Base-by-base conservation (phyloP, 202 grass and related monocot species). In the Hordeum pubiflorum region DNA sequence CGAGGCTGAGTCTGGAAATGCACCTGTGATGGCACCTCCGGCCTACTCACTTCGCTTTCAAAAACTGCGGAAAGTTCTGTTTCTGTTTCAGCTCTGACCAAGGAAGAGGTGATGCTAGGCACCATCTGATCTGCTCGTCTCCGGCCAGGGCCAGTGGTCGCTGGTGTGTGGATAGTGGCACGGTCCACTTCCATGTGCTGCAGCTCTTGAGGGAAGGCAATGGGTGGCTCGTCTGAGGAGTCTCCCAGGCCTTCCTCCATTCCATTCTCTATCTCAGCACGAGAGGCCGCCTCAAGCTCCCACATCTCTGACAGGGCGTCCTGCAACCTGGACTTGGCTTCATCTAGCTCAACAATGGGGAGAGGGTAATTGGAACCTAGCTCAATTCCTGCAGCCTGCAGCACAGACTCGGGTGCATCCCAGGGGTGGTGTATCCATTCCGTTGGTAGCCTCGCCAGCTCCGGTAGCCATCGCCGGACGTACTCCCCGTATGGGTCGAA, bases 391-490 rank as follows among this genome's bases (percentile, higher is more conserved):
- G 96, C 96, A 65, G 96, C 92, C 87, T 90, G 92, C 59, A 99
- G 77, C 56, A 99, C 96, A 4, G 92, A 85, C 78, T 88, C 96
- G 26, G 96, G 92, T 41, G 92, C 92, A n/a, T 99, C 87, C 96
- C 96, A 99, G 9, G 96, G 96, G 78, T 99, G 96, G 75, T 99
- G 96, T 84, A 99, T 99, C 96, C 96, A 99, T 78, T 99, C 89
- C 6, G 96, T 99, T 10, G 96, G 92, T 56, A 99, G 66, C 81
- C 96, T 85, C 6, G 92, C 96, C 61, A 99, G 74, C 89, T 99
- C 96, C 7, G 96, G 96, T 46, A 99, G 83, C 96, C 96, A 99
- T 33, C 96, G 89, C 17, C 96, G 74, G 26, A 99, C 96, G 18
- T 99, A 99, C 83, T 99, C 96, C 68, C 96, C 96, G 3, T 89